These are phyloP conservation scores for Punica granatum DNA, from an alignment of 345 rosid genomes.

Conservation along the genomic window DNA sequence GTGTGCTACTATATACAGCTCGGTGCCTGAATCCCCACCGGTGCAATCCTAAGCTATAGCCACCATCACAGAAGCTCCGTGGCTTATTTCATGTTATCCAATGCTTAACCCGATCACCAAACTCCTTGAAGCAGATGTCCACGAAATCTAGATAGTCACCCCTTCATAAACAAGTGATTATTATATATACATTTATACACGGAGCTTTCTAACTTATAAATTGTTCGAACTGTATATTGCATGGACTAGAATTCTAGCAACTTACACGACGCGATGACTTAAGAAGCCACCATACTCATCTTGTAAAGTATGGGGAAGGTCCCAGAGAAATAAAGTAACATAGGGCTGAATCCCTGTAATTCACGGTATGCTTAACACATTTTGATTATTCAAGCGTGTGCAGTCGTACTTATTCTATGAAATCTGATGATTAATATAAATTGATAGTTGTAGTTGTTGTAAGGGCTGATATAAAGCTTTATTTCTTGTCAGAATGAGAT, in stretches of 20 bases:
- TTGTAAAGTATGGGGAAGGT: slow-evolving; percentile 27
- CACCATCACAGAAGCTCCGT: slow-evolving; percentile 5
- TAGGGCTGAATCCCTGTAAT: slow-evolving; percentile 27
- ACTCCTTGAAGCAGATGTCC: slow-evolving; percentile 30
- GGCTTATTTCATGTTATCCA: slow-evolving; percentile 54
- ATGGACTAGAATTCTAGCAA: background rate
- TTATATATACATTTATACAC: no score
- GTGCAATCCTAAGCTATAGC: slow-evolving; percentile 26
- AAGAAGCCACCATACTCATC: slow-evolving; percentile 32
- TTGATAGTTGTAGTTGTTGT: no score
- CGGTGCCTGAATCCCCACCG: slow-evolving; percentile 34
- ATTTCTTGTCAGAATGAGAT: no score
- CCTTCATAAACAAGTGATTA: slow-evolving; percentile 8
- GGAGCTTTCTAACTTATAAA: no score
- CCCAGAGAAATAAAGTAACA: slow-evolving; percentile 35
- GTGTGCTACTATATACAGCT: slow-evolving; percentile 38
- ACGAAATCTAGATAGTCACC: slow-evolving; percentile 28
- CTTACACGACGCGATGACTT: slow-evolving; percentile 29
- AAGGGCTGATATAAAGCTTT: no score
- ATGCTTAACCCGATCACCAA: slow-evolving; percentile 49
- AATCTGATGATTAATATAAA: no score
- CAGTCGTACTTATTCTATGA: background rate
- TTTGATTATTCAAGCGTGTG: background rate
- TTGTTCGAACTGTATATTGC: no score
- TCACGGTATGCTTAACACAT: background rate